These are phyloP conservation scores for Sclerotinia borealis DNA, from an alignment of 2,329 filamentous ascomycete genomes.

Conservation along the genomic window DNA sequence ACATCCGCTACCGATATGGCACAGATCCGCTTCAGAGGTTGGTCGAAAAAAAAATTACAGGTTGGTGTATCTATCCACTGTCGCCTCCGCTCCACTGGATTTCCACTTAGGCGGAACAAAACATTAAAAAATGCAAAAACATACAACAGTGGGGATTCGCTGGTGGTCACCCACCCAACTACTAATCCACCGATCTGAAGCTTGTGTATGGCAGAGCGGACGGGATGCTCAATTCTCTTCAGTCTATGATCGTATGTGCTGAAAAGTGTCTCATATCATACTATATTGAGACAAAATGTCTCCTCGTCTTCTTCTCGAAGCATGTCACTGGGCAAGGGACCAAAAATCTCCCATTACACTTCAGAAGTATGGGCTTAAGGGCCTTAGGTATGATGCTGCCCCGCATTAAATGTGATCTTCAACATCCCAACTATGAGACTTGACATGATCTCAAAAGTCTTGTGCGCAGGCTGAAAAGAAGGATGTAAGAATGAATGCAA, in stretches of 20 bases:
- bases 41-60: neutral
- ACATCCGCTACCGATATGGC: no score
- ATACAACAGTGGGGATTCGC: conserved; percentile 16
- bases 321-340: neutral
- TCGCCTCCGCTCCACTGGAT: neutral
- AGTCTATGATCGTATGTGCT: conserved; percentile 28
- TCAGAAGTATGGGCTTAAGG: neutral
- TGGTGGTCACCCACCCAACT: conserved; percentile 29
- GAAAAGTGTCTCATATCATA: neutral
- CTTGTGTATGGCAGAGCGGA: conserved; percentile 30
- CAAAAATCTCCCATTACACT: neutral
- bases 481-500: neutral
- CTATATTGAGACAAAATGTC: neutral
- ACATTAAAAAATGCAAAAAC: neutral
- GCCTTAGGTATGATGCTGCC: neutral
- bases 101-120: neutral
- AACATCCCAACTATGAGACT: conserved; percentile 2
- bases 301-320: no score
- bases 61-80: neutral
- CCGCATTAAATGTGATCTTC: neutral
- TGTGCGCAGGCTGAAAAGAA: neutral
- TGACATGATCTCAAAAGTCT: neutral
- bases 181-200: conserved; percentile 29
- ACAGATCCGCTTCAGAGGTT: no score
- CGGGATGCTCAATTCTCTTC: conserved; percentile 28